Evolutionary conservation across 2,329 filamentous ascomycete species (phyloP).

Genomic region (Gaeumannomyces tritici): DNA sequence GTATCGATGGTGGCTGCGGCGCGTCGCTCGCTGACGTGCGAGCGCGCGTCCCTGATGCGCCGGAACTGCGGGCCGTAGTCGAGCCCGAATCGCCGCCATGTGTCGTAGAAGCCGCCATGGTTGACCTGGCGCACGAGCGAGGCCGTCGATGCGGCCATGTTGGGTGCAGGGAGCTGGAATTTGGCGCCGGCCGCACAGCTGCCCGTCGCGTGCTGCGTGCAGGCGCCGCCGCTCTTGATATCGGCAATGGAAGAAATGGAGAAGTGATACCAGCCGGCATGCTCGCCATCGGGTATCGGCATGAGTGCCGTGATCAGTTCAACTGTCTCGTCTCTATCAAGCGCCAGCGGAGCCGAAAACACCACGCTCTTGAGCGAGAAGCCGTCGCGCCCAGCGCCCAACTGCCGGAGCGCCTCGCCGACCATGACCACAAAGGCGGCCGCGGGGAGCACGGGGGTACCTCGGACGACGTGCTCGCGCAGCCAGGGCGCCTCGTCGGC

Average conservation of each 20-base stretch:
- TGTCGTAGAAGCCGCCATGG: background rate
- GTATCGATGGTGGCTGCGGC: background rate
- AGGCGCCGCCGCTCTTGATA: background rate
- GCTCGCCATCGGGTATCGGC: background rate
- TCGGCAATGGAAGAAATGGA: slow-evolving; percentile 3
- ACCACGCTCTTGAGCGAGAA: background rate
- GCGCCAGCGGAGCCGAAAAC: slow-evolving; percentile 9
- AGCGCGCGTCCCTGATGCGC: slow-evolving; percentile 4
- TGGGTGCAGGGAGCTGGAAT: background rate
- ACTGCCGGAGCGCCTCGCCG: slow-evolving; percentile 5
- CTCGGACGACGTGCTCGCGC: slow-evolving; percentile 33
- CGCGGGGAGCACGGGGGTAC: slow-evolving; percentile 29
- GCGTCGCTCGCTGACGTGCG: background rate
- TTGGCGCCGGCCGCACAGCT: background rate
- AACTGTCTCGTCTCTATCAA: slow-evolving; percentile 7
- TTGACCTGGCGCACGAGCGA: background rate
- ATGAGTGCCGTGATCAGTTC: slow-evolving; percentile 7
- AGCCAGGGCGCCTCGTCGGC: slow-evolving; percentile 24
- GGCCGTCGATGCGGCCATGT: background rate
- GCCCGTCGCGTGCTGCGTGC: background rate
- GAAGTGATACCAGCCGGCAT: slow-evolving; percentile 4
- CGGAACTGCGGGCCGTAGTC: slow-evolving; percentile 9
- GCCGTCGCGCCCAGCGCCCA: slow-evolving; percentile 2
- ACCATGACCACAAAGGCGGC: slow-evolving; percentile 22
- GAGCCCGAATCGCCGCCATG: slow-evolving; percentile 4